A percentile compares a stretch with the other conserved stretches of the same genome.
Evolutionary conservation across 257 asterid species (phyloP).

Genomic region (Gentiana straminea): DNA sequence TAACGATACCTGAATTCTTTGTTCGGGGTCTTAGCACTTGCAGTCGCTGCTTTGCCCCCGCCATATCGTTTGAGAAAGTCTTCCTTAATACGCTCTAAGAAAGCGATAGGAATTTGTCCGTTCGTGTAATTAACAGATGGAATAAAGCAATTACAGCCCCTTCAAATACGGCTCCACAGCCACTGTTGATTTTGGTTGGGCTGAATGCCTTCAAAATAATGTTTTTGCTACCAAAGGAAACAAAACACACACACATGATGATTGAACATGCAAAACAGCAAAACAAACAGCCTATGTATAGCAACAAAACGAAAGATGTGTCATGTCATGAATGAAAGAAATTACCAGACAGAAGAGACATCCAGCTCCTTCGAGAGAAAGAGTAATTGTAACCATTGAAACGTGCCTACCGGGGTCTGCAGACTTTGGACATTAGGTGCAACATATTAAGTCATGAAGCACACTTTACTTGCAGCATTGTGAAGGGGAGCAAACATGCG

Average conservation of each 20-base stretch:
- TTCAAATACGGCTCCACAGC: too few relatives aligned
- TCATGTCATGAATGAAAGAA: not conserved
- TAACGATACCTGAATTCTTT: slow-evolving; percentile 34
- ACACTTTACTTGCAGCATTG: not conserved
- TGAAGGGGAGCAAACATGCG: not conserved
- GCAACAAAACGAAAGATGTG: not conserved
- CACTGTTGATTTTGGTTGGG: too few relatives aligned
- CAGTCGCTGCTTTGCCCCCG: slow-evolving; percentile 36
- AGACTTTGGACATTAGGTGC: slow-evolving; percentile 33
- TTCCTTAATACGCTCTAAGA: slow-evolving; percentile 36
- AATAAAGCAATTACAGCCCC: too few relatives aligned
- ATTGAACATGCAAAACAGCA: too few relatives aligned
- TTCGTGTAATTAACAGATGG: too few relatives aligned
- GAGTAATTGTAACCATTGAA: slow-evolving; percentile 74
- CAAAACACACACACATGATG: too few relatives aligned
- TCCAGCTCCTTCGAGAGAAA: slow-evolving; percentile 72
- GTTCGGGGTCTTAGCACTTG: slow-evolving; percentile 33
- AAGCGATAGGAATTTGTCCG: slow-evolving; percentile 37
- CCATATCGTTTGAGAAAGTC: slow-evolving; percentile 37
- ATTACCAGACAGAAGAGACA: slow-evolving; percentile 56
- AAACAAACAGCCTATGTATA: too few relatives aligned
- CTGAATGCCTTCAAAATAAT: too few relatives aligned
- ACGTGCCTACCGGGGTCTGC: slow-evolving; percentile 93
- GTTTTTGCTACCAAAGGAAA: too few relatives aligned
- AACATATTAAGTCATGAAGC: slow-evolving; percentile 1